These are phyloP conservation scores for Nemophila menziesii DNA, from an alignment of 257 asterid genomes.

Conservation along the genomic window DNA sequence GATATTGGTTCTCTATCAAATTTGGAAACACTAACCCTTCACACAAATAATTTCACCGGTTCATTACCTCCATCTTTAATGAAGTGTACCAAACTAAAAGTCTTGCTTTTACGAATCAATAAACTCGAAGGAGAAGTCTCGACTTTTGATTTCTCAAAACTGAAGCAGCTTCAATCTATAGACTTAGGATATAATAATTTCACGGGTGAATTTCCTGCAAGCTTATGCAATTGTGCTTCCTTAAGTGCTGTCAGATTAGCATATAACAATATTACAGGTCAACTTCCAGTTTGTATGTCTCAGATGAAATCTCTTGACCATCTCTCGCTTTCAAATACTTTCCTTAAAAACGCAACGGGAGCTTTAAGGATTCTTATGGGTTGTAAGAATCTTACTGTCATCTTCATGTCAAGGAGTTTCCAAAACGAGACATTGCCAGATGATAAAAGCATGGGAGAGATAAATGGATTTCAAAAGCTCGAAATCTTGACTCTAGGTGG, in stretches of 20 bases:
- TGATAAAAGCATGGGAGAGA: conserved; percentile 14
- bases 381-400: conserved; percentile 29
- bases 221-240: conserved; percentile 33
- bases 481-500: conserved; percentile 39
- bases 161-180: conserved; percentile 19
- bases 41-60: conserved; percentile 32
- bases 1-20: conserved; percentile 25
- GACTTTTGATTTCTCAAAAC: conserved; percentile 34
- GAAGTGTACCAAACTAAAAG: conserved; percentile 28
- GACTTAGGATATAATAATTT: conserved; percentile 44
- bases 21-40: conserved; percentile 37
- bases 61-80: conserved; percentile 33
- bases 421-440: conserved; percentile 24
- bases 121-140: conserved; percentile 30
- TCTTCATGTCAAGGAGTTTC: conserved; percentile 41
- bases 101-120: conserved; percentile 43
- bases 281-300: conserved; percentile 37
- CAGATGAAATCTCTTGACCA: conserved; percentile 20
- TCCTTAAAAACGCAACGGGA: conserved; percentile 22
- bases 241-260: conserved; percentile 35
- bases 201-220: conserved; percentile 25
- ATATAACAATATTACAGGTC: conserved; percentile 25
- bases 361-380: conserved; percentile 28
- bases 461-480: conserved; percentile 24
- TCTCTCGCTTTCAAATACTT: conserved; percentile 30